phyloP scores from a whole-genome alignment of 805 yeast species.

The Saturnispora diversa region DNA sequence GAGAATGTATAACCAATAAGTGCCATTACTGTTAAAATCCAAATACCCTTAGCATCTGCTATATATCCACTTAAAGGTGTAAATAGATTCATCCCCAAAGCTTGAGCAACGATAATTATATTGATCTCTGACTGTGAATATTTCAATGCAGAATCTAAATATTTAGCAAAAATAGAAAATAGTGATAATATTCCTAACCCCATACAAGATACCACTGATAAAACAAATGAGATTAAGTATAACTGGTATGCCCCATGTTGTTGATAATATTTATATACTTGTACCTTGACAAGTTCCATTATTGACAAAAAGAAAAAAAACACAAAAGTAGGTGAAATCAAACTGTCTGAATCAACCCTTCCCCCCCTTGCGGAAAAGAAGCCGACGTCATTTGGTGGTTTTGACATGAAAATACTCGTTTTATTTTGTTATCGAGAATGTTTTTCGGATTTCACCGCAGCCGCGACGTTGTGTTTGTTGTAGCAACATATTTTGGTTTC shows the following conservation, averaged over 20 bases:
- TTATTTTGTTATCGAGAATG: neutral
- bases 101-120: slow-evolving; percentile 63
- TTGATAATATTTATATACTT: slow-evolving; percentile 10
- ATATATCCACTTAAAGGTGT: slow-evolving; percentile 75
- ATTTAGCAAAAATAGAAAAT: slow-evolving; percentile 60
- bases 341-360: slow-evolving; percentile 1
- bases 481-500: slow-evolving; percentile 1
- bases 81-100: slow-evolving; percentile 74
- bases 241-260: slow-evolving; percentile 21
- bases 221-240: slow-evolving; percentile 20
- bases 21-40: slow-evolving; percentile 55
- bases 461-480: neutral
- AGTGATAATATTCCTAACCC: slow-evolving; percentile 28
- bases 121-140: slow-evolving; percentile 61
- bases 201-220: slow-evolving; percentile 25
- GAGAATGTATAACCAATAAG: slow-evolving; percentile 57
- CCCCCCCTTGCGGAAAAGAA: no score
- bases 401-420: neutral
- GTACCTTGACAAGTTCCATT: neutral
- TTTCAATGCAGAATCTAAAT: slow-evolving; percentile 49
- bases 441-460: no score
- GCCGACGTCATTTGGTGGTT: no score
- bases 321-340: neutral
- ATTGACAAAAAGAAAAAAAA: neutral
- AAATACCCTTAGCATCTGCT: slow-evolving; percentile 77